Percentiles rank a stretch among this genome's conserved stretches.
Evolutionary conservation across 2,329 filamentous ascomycete species (phyloP).

Genomic region (Zymoseptoria crescenta): DNA sequence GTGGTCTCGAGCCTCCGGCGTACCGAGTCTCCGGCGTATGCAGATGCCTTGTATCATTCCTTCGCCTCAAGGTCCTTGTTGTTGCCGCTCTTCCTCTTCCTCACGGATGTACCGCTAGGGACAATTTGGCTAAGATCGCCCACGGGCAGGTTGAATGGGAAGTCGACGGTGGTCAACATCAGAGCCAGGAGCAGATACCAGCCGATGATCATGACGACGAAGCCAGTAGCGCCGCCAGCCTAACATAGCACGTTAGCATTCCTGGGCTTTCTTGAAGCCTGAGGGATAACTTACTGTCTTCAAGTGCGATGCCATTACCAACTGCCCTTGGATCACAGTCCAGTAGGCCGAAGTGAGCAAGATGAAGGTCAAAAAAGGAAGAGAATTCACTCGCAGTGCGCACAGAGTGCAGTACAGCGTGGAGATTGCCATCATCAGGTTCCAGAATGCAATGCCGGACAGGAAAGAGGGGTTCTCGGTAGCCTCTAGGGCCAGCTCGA

Average conservation of each 20-base stretch:
- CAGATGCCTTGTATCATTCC: neutral
- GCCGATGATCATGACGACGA: constrained; percentile 13
- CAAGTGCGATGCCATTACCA: constrained; percentile 1
- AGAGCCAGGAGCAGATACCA: constrained; percentile 17
- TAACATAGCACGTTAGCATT: neutral
- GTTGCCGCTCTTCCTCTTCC: constrained; percentile 9
- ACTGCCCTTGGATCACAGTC: constrained; percentile 7
- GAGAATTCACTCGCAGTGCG: constrained; percentile 12
- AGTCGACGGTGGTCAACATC: constrained; percentile 16
- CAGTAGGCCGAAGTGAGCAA: constrained; percentile 12
- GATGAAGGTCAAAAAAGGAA: constrained; percentile 14
- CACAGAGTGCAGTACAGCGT: constrained; percentile 16
- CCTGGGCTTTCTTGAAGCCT: too few relatives aligned
- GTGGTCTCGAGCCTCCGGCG: neutral
- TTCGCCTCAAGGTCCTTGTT: constrained; percentile 10
- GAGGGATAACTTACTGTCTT: constrained; percentile 2
- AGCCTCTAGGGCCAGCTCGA: neutral
- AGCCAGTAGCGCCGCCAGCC: constrained; percentile 13
- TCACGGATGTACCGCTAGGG: constrained; percentile 8
- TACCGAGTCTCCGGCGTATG: neutral
- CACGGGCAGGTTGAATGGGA: constrained; percentile 14
- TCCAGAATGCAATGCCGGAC: constrained; percentile 10
- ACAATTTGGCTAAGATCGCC: constrained; percentile 15
- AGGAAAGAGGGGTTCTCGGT: neutral
- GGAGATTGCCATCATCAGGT: constrained; percentile 17